phyloP scores from a whole-genome alignment of 768 basidiomycete species.

The Leucocoprinus leucothites region DNA sequence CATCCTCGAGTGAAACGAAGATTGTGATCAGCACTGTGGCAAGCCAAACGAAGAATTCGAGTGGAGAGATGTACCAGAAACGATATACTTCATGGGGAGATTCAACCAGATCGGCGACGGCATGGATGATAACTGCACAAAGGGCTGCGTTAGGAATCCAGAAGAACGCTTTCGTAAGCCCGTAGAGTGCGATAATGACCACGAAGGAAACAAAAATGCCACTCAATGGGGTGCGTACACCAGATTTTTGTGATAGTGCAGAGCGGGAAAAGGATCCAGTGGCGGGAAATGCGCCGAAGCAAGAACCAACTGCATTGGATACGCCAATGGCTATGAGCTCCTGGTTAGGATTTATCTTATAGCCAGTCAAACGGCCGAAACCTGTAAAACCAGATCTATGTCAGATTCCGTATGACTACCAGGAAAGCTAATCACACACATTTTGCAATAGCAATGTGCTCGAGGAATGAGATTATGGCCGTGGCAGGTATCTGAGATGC shows the following conservation, averaged over 20 bases:
- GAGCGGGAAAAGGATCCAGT: conserved; percentile 98
- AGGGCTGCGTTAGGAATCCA: conserved; percentile 83
- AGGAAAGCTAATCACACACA: conserved; percentile 44
- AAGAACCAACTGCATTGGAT: conserved; percentile 87
- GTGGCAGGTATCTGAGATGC: conserved; percentile 76
- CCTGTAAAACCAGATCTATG: conserved; percentile 47
- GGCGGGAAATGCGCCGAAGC: conserved; percentile 92
- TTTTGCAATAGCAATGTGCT: conserved; percentile 97
- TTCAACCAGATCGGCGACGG: conserved; percentile 87
- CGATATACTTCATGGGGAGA: conserved; percentile 77
- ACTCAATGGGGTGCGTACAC: conserved; percentile 92
- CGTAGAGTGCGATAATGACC: conserved; percentile 93
- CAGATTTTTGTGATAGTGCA: conserved; percentile 92
- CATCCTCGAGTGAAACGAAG: conserved; percentile 92
- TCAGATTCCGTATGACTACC: background rate
- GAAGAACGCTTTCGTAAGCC: conserved; percentile 88
- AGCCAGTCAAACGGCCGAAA: conserved; percentile 92
- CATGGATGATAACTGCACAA: conserved; percentile 93
- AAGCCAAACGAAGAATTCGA: conserved; percentile 87
- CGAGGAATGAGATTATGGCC: conserved; percentile 88
- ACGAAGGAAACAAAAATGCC: conserved; percentile 84
- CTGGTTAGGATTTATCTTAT: conserved; percentile 92
- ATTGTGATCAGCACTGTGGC: conserved; percentile 88
- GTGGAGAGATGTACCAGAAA: conserved; percentile 92
- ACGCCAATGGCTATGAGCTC: conserved; percentile 98